Percentiles rank a stretch among this genome's conserved stretches.
These are phyloP conservation scores for Saccharomyces eubayanus DNA, from an alignment of 805 yeast genomes.

Conservation along the genomic window DNA sequence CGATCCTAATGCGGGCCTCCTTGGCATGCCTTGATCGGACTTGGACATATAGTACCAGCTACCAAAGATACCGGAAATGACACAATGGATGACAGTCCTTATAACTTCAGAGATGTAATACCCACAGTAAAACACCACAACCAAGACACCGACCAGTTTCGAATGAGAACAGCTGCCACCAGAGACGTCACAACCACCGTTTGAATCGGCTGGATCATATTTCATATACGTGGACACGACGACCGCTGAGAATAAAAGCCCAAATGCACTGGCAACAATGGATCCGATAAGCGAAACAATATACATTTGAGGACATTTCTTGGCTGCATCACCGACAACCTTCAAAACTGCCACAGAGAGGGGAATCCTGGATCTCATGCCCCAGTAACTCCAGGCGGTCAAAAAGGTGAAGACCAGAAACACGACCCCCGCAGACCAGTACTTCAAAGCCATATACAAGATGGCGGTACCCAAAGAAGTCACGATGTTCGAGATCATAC, in stretches of 20 bases:
- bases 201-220: constrained; percentile 48
- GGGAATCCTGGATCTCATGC: constrained; percentile 62
- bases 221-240: constrained; percentile 73
- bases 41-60: constrained; percentile 81
- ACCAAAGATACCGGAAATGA: constrained; percentile 79
- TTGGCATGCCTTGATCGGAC: constrained; percentile 73
- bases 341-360: constrained; percentile 62
- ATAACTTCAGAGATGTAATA: constrained; percentile 76
- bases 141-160: constrained; percentile 59
- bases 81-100: constrained; percentile 70
- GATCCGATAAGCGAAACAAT: constrained; percentile 54
- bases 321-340: constrained; percentile 71
- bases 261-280: constrained; percentile 51
- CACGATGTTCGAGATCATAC: constrained; percentile 57
- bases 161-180: constrained; percentile 51
- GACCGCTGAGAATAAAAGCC: constrained; percentile 56
- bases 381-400: constrained; percentile 66
- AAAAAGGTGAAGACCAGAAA: constrained; percentile 57
- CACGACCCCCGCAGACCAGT: constrained; percentile 76
- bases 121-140: constrained; percentile 74
- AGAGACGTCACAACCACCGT: constrained; percentile 43
- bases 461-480: constrained; percentile 71
- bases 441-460: constrained; percentile 55
- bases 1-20: constrained; percentile 71
- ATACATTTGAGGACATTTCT: constrained; percentile 60